Evolutionary conservation across 2,329 filamentous ascomycete genomes (phyloP).

Genomic region (Graphiopsis chlorocephala): DNA sequence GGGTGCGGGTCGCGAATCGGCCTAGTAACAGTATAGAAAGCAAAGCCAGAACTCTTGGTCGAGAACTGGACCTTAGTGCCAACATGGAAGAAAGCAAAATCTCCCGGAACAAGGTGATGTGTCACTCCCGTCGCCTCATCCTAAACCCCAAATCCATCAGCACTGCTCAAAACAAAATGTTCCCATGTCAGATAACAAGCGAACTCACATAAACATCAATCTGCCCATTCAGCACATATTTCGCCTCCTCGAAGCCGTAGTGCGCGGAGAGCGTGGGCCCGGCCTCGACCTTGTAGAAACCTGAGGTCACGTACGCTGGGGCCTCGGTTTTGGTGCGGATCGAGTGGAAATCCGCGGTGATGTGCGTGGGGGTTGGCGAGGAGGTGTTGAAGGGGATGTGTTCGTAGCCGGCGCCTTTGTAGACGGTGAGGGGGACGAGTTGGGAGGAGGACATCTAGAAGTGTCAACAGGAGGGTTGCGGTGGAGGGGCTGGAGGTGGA

Average conservation of each 20-base stretch:
- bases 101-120: slow-evolving; percentile 22
- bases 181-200: neutral
- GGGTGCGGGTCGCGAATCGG: slow-evolving; percentile 20
- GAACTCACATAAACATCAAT: slow-evolving; percentile 21
- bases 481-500: no score
- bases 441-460: neutral
- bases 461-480: no score
- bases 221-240: slow-evolving; percentile 23
- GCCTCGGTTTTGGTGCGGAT: slow-evolving; percentile 22
- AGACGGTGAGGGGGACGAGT: slow-evolving; percentile 23
- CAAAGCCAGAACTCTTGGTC: slow-evolving; percentile 21
- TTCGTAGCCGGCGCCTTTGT: slow-evolving; percentile 24
- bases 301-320: slow-evolving; percentile 21
- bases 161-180: neutral
- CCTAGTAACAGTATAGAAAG: slow-evolving; percentile 25
- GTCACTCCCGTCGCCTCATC: slow-evolving; percentile 24
- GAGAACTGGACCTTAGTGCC: slow-evolving; percentile 24
- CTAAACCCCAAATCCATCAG: neutral
- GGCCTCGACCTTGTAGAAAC: slow-evolving; percentile 26
- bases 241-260: slow-evolving; percentile 24
- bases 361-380: slow-evolving; percentile 17
- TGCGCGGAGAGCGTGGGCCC: slow-evolving; percentile 17
- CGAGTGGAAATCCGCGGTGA: slow-evolving; percentile 25
- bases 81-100: slow-evolving; percentile 26
- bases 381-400: slow-evolving; percentile 21